Base-by-base conservation (phyloP, 768 basidiomycete genomes). In the Auricularia sp. region DNA sequence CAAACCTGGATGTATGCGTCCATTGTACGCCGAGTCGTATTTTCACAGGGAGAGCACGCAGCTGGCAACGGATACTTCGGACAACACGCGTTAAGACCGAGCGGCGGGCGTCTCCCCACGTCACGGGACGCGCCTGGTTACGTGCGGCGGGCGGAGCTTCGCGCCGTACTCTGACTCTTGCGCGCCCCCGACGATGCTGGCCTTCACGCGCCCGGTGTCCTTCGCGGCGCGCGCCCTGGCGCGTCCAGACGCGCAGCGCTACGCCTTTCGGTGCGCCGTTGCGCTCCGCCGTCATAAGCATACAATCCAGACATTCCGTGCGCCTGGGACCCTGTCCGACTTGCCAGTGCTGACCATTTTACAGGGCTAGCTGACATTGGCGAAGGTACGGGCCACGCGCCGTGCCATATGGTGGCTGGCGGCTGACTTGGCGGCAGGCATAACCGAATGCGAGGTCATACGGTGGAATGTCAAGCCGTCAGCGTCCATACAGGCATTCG, bases 391-490 rank as follows among this genome's bases (percentile, higher is more conserved):
- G 23, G 0, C 56, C 8, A 1, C 56, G 21, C 6, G 21, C 47
- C 47, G 14, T 18, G 47, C 21, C 11, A 6, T 16, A 8, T 1
- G 0, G 43, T 71, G 72, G 64, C 53, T 67, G 18, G 67, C 73
- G 1, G 70, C 70, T 16, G 72, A 72, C 61, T 70, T 93, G 70
- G 91, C 93, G 3, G 91, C 93, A 74, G 92, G 92, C 4, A 93
- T 94, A 68, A 92, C 91, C 29, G 91, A 94, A 74, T 91, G 90
- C 71, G 91, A 95, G 75, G 82, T 94, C 67, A 85, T 95, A 59
- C 87, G 86, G 73, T 94, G 92, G 91, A 84, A 75, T 62, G 82
- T 91, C 61, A 78, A 84, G 68, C 81, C 84, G 1, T 70, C 73
- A 12, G 74, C 79, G 16, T 68, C 71, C 0, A 75, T 94, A 0